Evolutionary conservation across 371 early-diverging fungal species (phyloP), one percentile per base, ranked within the genome.

Genomic region (Mortierella sp.): DNA sequence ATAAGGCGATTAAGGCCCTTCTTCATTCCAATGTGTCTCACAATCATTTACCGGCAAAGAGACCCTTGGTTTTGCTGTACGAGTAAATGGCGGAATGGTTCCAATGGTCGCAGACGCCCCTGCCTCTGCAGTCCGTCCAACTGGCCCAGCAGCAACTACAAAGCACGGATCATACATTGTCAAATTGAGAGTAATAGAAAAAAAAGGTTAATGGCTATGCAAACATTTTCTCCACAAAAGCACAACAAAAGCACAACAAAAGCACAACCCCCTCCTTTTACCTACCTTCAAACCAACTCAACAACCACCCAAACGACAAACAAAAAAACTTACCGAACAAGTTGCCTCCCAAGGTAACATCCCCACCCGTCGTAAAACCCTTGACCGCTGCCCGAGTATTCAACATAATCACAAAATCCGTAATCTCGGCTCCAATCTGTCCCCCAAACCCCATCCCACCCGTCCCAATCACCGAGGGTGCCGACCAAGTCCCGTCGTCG

Each of bases 381-480:
- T 95, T 95, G 51, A 98, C 98, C 16, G 98, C 97, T 8, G 90
- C 93, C 10, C 90, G 91, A 3, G 95, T 96, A 79, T 97, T 98
- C 50, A 98, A 91, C 24, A 98, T 91, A 82, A 98, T 94, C n/a
- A 98, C 97, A 89, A 97, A 96, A 83, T 98, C 97, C 2, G 98
- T 98, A 80, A 98, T 80, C 88, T 98, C 97, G 34, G 96, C 98
- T 70, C 99, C 98, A 69, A 98, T 97, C 89, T 98, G 98, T 6
- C 97, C 97, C 67, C 98, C 98, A 64, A 97, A 93, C 13, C 98
- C 98, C 79, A 94, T 93, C 13, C 96, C 95, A 69, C 92, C 95
- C 1, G 94, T 94, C 14, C 90, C 90, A 55, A 96, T 95, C 13
- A 93, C 93, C 13, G 95, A 94, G 2, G 96, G 96, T 16, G 95